Conservation (phyloP, 371 early-diverging fungal genomes). For the Apophysomyces trapeziformis region DNA sequence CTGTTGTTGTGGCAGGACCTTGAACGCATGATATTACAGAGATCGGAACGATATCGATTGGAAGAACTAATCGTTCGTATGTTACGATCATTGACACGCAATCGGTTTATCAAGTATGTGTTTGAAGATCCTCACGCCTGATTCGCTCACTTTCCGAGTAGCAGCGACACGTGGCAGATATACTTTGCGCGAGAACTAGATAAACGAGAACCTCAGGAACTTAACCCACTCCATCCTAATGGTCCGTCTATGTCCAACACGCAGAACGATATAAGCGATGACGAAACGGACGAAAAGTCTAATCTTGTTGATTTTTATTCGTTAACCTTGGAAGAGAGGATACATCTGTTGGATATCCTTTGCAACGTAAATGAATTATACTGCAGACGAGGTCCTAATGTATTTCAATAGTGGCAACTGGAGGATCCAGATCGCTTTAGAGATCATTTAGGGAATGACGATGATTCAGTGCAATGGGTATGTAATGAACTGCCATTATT, state of each 20-base stretch:
- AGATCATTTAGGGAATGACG: slow-evolving; percentile 56
- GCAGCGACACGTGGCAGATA: slow-evolving; percentile 62
- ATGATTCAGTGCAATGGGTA: slow-evolving; percentile 72
- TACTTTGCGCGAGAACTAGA: slow-evolving; percentile 59
- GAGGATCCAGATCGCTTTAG: slow-evolving; percentile 71
- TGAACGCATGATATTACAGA: slow-evolving; percentile 46
- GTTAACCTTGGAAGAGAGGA: slow-evolving; percentile 47
- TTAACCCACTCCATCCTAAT: slow-evolving; percentile 33
- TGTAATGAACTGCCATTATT: neutral
- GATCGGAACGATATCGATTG: slow-evolving; percentile 31
- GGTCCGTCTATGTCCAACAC: neutral
- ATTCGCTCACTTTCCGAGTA: slow-evolving; percentile 19
- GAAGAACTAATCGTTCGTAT: slow-evolving; percentile 48
- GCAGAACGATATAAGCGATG: slow-evolving; percentile 7
- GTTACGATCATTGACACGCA: slow-evolving; percentile 41
- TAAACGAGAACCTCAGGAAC: slow-evolving; percentile 37
- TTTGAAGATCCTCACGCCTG: neutral
- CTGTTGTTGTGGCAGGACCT: slow-evolving; percentile 36
- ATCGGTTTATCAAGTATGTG: slow-evolving; percentile 48
- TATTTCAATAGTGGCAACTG: slow-evolving; percentile 62
- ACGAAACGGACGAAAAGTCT: slow-evolving; percentile 3
- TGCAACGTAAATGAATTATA: slow-evolving; percentile 42
- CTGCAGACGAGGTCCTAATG: slow-evolving; percentile 17
- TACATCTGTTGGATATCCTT: slow-evolving; percentile 48
- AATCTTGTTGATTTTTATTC: slow-evolving; percentile 38